Evolutionary conservation across 441 rosid species (phyloP), one percentile per base, ranked within the genome.

Genomic region (Macaranga tanarius): DNA sequence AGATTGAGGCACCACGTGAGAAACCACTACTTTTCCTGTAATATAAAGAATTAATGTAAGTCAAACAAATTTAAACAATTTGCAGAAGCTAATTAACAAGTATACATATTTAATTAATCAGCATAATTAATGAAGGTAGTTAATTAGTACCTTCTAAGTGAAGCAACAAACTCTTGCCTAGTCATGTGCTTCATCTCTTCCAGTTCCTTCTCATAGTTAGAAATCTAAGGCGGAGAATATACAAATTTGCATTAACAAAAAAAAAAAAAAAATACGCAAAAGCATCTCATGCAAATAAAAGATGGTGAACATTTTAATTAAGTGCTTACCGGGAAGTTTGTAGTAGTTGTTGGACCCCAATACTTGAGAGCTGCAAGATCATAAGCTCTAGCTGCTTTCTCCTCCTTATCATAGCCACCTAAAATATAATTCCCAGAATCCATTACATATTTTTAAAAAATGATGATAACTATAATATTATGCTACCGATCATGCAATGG

Each of bases 401-500:
- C 98, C 77, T 95, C 99, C 76, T 85, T 92, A 80, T 95, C 99
- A 84, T 95, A 95, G 22, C 99, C 99, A 79, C 99, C 99, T 76
- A 22, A 57, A 65, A 52, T 17, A 11, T 7, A 11, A 23, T 17
- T 8, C 20, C 38, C 19, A 19, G 20, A 16, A 72, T 13, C 0
- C 19, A 67, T 19, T 28, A n/a, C n/a, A n/a, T n/a, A 54, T 38
- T 38, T 4, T 19, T 2, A 44, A 47, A 22, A 65, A 42, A n/a
- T 38, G 13, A 60, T 28, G n/a, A 52, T 38, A 48, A 23, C 48
- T 5, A 3, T 17, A 50, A 22, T 34, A 61, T 28, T 17, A 47
- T 47, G 50, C 16, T 52, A 44, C 38, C 38, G 38, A 31, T 31
- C 38, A 42, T 10, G 31, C 10, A 69, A 67, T 23, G 65, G 45